These are phyloP conservation scores for Eucalyptus pumila DNA, from an alignment of 345 rosid species.

Conservation along the genomic window DNA sequence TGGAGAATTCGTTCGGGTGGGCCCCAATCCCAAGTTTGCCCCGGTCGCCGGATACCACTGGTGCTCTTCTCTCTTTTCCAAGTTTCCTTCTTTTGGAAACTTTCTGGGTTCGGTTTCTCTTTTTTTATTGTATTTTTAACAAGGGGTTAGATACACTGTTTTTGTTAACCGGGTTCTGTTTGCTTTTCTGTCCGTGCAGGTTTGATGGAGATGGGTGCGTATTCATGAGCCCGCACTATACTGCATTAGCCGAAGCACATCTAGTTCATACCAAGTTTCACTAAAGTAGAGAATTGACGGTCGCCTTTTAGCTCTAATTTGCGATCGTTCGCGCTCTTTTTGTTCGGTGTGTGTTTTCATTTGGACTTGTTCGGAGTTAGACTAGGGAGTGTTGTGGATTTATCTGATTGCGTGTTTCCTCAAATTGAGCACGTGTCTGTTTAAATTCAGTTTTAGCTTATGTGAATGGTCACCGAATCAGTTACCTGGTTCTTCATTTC, in stretches of 20 bases:
- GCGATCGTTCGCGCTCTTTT: neutral
- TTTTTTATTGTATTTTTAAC: neutral
- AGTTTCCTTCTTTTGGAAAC: neutral
- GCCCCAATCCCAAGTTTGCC: constrained; percentile 77
- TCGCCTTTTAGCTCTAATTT: neutral
- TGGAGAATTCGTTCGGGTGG: constrained; percentile 86
- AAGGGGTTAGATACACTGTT: neutral
- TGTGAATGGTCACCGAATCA: neutral
- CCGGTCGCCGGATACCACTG: constrained; percentile 97
- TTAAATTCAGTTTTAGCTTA: neutral
- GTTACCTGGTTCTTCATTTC: neutral
- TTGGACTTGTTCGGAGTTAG: neutral
- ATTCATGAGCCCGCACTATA: neutral
- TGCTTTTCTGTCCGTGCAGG: constrained; percentile 34
- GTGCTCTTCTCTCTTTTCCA: constrained; percentile 1
- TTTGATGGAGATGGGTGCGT: constrained; percentile 99
- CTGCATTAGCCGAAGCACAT: neutral
- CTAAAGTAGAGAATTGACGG: neutral
- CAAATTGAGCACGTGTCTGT: neutral
- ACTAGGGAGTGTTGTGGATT: neutral
- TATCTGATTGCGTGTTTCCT: neutral
- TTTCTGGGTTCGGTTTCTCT: neutral
- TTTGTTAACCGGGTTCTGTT: neutral
- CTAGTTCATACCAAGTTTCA: neutral
- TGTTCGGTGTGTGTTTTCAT: neutral